Percentiles rank a stretch among this genome's conserved stretches.
Evolutionary conservation across 192 early-diverging fungal species (phyloP).

Genomic region (Umbelopsis sp.): DNA sequence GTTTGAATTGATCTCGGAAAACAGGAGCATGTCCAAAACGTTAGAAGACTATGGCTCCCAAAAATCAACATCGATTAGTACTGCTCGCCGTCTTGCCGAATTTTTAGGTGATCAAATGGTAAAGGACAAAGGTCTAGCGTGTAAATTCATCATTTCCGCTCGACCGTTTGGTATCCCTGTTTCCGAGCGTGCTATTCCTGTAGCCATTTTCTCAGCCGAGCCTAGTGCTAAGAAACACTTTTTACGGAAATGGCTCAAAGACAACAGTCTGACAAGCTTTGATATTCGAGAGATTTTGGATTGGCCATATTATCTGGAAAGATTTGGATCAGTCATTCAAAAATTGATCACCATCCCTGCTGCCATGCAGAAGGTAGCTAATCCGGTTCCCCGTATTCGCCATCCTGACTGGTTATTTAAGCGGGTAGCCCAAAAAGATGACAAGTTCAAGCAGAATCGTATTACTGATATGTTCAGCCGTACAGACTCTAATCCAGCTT

Average conservation of each 20-base stretch:
- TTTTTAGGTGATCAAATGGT: slow-evolving; percentile 98
- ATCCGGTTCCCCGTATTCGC: slow-evolving; percentile 89
- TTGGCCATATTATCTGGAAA: slow-evolving; percentile 97
- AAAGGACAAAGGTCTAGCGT: slow-evolving; percentile 94
- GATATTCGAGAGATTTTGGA: slow-evolving; percentile 94
- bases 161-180: slow-evolving; percentile 85
- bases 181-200: slow-evolving; percentile 92
- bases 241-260: slow-evolving; percentile 92
- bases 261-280: slow-evolving; percentile 68
- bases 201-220: slow-evolving; percentile 92
- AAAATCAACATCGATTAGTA: slow-evolving; percentile 95
- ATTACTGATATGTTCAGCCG: slow-evolving; percentile 84
- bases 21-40: slow-evolving; percentile 94
- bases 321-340: slow-evolving; percentile 93
- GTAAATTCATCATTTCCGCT: slow-evolving; percentile 92
- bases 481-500: background rate
- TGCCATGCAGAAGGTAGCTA: slow-evolving; percentile 91
- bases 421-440: slow-evolving; percentile 73
- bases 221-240: slow-evolving; percentile 74
- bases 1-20: slow-evolving; percentile 97
- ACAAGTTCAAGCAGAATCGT: slow-evolving; percentile 80
- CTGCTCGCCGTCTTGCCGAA: slow-evolving; percentile 92
- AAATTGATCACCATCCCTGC: slow-evolving; percentile 99
- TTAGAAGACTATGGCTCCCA: slow-evolving; percentile 92
- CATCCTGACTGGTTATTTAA: slow-evolving; percentile 97